Base-by-base conservation (phyloP, 352 stramenopile species). In the Pythium sukuiense region DNA sequence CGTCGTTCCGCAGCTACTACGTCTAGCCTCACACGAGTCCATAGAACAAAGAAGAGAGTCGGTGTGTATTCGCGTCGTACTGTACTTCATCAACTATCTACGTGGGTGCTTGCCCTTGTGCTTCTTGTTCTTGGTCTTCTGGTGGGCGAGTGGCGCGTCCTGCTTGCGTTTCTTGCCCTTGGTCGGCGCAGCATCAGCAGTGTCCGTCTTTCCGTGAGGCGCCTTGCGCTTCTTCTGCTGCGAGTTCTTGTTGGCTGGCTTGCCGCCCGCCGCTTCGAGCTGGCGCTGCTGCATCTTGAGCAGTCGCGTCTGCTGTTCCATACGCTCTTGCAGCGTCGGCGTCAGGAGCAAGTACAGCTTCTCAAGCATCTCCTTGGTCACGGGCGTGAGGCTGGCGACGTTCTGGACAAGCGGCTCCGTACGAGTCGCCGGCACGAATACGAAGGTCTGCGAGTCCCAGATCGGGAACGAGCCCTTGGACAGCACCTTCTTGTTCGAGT, bases 401-500 rank as follows among this genome's bases (percentile, higher is more conserved):
- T 63, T 52, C 45, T 67, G 58, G 12, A 54, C 49, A 7, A 55
- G 60, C 18, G 70, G 61, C 27, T 67, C 69, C 1, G 26, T 59
- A 16, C 68, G 69, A 20, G 62, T 71, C 48, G 69, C 66, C 2
- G 74, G 76, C 24, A 87, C 68, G 48, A 99, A 99, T 20, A 98
- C 80, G 63, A 97, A 99, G 8, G 94, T 93, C 76, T 93, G 89
- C 60, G 95, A 97, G 81, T 99, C 97, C 76, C 97, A 97, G 61
- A 97, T 98, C 14, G 97, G 92, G 75, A 99, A 99, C 33, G 87
- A 97, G 26, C 96, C 96, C 55, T 95, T 94, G 68, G 97, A 93
- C 8, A 98, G 76, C 48, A 97, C 97, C 67, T 99, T 99, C 61
- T 98, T 93, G 67, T 98, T 98, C 52, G 85, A 90, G 79, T 99